phyloP scores from a whole-genome alignment of 345 rosid species.

The Raphanus raphanistrum region DNA sequence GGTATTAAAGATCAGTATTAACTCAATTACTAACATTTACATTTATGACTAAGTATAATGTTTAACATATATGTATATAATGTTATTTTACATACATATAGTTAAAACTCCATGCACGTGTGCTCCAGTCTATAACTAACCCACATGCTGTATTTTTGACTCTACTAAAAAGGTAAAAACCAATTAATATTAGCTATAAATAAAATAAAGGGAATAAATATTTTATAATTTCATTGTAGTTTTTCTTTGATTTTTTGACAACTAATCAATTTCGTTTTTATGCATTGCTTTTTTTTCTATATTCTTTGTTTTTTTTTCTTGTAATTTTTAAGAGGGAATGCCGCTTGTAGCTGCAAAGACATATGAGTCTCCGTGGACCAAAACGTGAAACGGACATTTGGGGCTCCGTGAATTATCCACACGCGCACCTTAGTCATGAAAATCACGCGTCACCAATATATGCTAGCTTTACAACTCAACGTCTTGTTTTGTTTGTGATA shows the following conservation, averaged over 20 bases:
- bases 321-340: background rate
- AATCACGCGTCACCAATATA: background rate
- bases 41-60: too few relatives aligned
- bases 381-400: conserved; percentile 33
- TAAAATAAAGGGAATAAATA: too few relatives aligned
- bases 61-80: too few relatives aligned
- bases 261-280: background rate
- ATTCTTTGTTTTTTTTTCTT: background rate
- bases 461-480: conserved; percentile 23
- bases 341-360: background rate
- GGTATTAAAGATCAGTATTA: background rate
- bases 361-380: conserved; percentile 25
- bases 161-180: background rate
- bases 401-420: conserved; percentile 15
- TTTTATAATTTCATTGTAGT: background rate
- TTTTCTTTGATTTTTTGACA: background rate
- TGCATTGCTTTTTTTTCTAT: too few relatives aligned
- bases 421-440: background rate
- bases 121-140: background rate
- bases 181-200: background rate
- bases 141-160: background rate
- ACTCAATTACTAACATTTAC: too few relatives aligned
- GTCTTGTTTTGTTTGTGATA: conserved; percentile 14
- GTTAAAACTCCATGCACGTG: background rate
- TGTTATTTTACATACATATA: background rate